Conservation (phyloP, 441 rosid species). For the Euphorbia schlechtendalii region DNA sequence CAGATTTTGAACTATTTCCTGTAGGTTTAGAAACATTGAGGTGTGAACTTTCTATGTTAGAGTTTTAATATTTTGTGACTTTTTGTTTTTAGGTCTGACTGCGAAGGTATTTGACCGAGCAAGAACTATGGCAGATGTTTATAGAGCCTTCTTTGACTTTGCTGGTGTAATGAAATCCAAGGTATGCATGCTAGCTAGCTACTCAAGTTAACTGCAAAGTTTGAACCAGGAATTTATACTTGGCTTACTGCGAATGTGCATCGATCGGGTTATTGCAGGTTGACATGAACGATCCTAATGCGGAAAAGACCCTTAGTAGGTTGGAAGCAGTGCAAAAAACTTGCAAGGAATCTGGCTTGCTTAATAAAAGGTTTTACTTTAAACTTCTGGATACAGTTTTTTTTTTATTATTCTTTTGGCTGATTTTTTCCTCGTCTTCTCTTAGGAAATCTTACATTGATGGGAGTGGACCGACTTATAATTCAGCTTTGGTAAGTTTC, state of each 20-base stretch:
- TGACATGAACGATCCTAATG: too few relatives aligned
- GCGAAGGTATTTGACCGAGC: not conserved
- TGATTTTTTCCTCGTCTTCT: conserved; percentile 6
- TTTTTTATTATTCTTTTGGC: not conserved
- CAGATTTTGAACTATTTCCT: not conserved
- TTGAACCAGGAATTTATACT: too few relatives aligned
- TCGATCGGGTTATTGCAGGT: conserved; percentile 59
- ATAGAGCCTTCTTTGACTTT: not conserved
- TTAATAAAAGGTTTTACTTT: conserved; percentile 45
- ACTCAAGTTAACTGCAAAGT: too few relatives aligned
- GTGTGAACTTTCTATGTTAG: too few relatives aligned
- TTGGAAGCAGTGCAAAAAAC: conserved; percentile 60
- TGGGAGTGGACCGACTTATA: conserved; percentile 23
- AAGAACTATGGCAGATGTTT: not conserved
- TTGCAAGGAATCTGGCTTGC: conserved; percentile 60
- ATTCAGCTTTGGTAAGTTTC: conserved; percentile 40
- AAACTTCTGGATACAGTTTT: not conserved
- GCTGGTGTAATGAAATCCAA: not conserved
- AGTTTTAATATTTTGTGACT: too few relatives aligned
- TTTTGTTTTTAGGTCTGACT: too few relatives aligned
- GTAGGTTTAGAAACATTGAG: not conserved
- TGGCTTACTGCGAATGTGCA: too few relatives aligned
- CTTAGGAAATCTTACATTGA: conserved; percentile 54
- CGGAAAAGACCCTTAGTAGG: conserved; percentile 46
- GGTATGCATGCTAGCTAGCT: too few relatives aligned